A percentile compares a stretch with the other conserved stretches of the same genome.
Conservation (phyloP, 129 eudicot species). For the Centella asiatica region DNA sequence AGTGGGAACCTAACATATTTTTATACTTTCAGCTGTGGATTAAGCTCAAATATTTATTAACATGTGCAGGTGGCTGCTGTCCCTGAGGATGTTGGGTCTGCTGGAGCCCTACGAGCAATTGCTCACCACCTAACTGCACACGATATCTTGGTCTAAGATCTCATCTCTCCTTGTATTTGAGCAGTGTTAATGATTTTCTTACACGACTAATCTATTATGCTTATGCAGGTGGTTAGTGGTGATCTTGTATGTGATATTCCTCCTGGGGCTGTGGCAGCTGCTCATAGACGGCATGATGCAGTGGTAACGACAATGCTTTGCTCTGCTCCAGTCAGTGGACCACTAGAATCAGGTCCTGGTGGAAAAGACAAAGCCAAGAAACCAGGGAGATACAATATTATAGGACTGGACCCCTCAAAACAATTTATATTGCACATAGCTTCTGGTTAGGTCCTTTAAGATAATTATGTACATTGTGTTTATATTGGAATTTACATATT, state of each 20-base stretch:
- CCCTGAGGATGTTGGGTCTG: slow-evolving; percentile 94
- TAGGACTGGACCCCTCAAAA: slow-evolving; percentile 74
- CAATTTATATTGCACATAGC: slow-evolving; percentile 82
- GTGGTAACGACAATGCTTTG: slow-evolving; percentile 89
- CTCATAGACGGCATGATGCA: slow-evolving; percentile 95
- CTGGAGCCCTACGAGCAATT: slow-evolving; percentile 87
- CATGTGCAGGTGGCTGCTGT: slow-evolving; percentile 74
- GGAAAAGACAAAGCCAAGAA: slow-evolving; percentile 90
- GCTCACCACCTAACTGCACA: slow-evolving; percentile 73
- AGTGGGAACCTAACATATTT: not conserved
- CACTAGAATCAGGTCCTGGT: slow-evolving; percentile 67
- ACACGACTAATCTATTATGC: slow-evolving; percentile 1
- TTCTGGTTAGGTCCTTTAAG: slow-evolving; percentile 48
- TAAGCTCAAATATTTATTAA: not conserved
- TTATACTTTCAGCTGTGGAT: not conserved
- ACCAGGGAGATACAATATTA: slow-evolving; percentile 55
- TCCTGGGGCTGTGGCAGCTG: slow-evolving; percentile 95
- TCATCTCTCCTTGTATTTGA: slow-evolving; percentile 3
- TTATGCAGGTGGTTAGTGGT: slow-evolving; percentile 81
- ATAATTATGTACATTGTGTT: not conserved
- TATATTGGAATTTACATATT: not conserved
- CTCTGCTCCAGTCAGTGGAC: slow-evolving; percentile 72
- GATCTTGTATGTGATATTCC: slow-evolving; percentile 86
- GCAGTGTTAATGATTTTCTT: slow-evolving; percentile 1
- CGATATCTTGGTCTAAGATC: slow-evolving; percentile 70